phyloP scores from a whole-genome alignment of 768 basidiomycete species.

The Leccinum barrowsii region DNA sequence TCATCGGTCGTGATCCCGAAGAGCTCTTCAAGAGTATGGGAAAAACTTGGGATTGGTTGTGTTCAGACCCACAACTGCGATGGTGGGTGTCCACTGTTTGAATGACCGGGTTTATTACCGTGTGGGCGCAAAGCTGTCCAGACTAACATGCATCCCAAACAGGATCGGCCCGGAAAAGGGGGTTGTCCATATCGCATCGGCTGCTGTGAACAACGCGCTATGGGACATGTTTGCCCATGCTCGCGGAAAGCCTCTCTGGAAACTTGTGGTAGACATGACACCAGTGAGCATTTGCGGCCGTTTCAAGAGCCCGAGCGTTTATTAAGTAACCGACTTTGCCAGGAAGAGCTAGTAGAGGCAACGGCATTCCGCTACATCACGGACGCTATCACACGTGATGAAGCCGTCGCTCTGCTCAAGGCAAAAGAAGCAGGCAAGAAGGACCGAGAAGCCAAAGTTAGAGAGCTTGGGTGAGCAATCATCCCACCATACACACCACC shows the following conservation, averaged over 20 bases:
- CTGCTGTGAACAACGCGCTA: constrained; percentile 85
- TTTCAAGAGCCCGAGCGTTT: background rate
- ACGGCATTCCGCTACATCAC: constrained; percentile 88
- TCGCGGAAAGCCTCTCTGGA: constrained; percentile 87
- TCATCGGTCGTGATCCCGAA: constrained; percentile 80
- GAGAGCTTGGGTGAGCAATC: constrained; percentile 53
- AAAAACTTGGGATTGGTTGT: constrained; percentile 81
- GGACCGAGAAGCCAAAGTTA: constrained; percentile 73
- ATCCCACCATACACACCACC: background rate
- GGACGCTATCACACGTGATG: constrained; percentile 88
- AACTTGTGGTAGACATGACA: constrained; percentile 87
- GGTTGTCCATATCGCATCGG: constrained; percentile 87
- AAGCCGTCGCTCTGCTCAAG: constrained; percentile 81
- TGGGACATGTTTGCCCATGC: constrained; percentile 92
- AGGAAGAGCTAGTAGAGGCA: constrained; percentile 78
- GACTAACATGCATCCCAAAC: constrained; percentile 3
- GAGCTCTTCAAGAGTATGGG: constrained; percentile 89
- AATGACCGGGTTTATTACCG: background rate
- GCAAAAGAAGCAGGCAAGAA: constrained; percentile 72
- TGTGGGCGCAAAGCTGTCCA: background rate
- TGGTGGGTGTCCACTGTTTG: constrained; percentile 47
- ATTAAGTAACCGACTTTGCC: background rate
- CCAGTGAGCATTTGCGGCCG: constrained; percentile 41
- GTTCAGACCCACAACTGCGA: constrained; percentile 85
- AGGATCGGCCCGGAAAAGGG: constrained; percentile 96